A percentile compares a stretch with the other conserved stretches of the same genome.
These are phyloP conservation scores for Chlamydomonas eustigma DNA, from an alignment of 139 green algal species.

Conservation along the genomic window DNA sequence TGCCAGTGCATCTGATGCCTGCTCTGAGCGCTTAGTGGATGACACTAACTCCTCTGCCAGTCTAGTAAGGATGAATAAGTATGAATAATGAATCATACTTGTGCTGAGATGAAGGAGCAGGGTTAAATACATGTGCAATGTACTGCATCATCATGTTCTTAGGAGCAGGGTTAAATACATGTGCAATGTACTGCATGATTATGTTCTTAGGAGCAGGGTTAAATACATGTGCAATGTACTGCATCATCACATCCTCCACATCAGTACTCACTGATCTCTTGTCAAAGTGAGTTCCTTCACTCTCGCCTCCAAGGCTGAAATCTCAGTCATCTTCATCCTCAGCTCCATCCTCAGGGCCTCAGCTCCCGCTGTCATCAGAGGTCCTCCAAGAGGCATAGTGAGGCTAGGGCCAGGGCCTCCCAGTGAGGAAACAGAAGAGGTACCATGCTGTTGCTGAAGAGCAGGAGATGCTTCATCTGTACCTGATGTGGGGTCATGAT, in stretches of 20 bases:
- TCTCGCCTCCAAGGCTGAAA: constrained; percentile 48
- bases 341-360: constrained; percentile 42
- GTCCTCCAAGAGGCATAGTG: not conserved
- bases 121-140: too few species aligned
- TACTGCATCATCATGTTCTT: too few species aligned
- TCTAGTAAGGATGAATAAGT: too few species aligned
- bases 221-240: not conserved
- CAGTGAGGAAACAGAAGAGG: too few species aligned
- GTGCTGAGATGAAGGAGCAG: too few species aligned
- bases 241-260: constrained; percentile 10
- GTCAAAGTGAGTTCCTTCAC: constrained; percentile 72
- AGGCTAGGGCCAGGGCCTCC: too few species aligned
- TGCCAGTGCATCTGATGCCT: constrained; percentile 35
- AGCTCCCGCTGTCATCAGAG: constrained; percentile 26
- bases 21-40: constrained; percentile 40
- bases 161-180: too few species aligned
- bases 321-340: constrained; percentile 43
- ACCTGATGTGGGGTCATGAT: constrained; percentile 4
- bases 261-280: constrained; percentile 46
- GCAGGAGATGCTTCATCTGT: constrained; percentile 1
- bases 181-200: too few species aligned
- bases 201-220: too few species aligned
- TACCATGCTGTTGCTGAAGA: not conserved
- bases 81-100: too few species aligned
- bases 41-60: constrained; percentile 82